Evolutionary conservation across 73 alveolate genomes (phyloP), one percentile per base, ranked within the genome.

Genomic region (Paramecium tetraurelia): DNA sequence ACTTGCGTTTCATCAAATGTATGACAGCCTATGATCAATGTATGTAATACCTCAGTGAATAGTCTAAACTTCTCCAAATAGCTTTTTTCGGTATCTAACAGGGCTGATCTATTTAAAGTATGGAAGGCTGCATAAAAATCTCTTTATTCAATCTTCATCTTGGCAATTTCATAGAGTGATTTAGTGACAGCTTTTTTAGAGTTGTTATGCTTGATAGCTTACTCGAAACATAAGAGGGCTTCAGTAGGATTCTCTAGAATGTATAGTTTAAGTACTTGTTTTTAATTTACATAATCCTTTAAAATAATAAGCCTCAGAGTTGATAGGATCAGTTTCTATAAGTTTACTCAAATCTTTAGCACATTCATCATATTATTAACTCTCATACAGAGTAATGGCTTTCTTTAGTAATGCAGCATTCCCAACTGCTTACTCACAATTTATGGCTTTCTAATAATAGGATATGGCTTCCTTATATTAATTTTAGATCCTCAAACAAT

Each of bases 81-180:
- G 27, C 84, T 71, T 72, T 86, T 88, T 31, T 93, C 96, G 14
- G 92, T 50, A 31, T 86, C 92, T 33, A 93, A 46, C 8, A 58
- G 36, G 8, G 70, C 85, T 88, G 96, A 43, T 84, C 96, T 93
- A 50, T 89, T 84, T n/a, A 93, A 72, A n/a, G 96, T 93, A 50
- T 84, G 93, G 35, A 40, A 75, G 12, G 96, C 96, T 5, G 92
- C 96, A 87, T 93, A 93, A 38, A 86, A 93, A 57, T 93, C 96
- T 48, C 94, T 86, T 89, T 89, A 59, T 27, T 93, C 93, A 16
- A 93, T 93, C 22, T 93, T 93, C 41, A 93, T 93, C 57, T 68
- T 92, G 11, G 93, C 96, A 10, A 93, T 72, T 22, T 93, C 93
- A 88, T 93, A 93, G 3, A 93, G 58, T 7, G 96, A 80, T 44